phyloP scores from a whole-genome alignment of 1,139 yeast genomes.

The Nakaseomyces kungkrabaensis region DNA sequence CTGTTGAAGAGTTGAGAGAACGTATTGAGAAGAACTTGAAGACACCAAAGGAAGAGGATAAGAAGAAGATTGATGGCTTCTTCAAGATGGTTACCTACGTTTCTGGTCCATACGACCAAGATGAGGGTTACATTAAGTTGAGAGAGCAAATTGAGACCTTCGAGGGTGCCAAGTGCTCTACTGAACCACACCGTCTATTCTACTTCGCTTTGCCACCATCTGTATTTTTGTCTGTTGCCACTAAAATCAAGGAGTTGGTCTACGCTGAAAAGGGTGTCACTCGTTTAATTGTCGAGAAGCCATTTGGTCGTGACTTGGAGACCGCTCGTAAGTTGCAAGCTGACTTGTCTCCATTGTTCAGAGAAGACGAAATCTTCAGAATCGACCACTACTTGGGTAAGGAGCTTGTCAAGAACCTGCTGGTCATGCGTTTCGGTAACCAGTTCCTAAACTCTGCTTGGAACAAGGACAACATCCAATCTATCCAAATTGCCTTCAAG shows the following conservation, averaged over 20 bases:
- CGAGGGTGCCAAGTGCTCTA: conserved; percentile 40
- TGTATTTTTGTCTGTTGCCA: conserved; percentile 72
- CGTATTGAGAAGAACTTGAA: conserved; percentile 62
- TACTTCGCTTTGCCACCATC: conserved; percentile 94
- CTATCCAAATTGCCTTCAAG: conserved; percentile 83
- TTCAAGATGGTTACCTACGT: conserved; percentile 56
- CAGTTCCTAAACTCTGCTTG: conserved; percentile 75
- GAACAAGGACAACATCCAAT: conserved; percentile 69
- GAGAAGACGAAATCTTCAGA: conserved; percentile 86
- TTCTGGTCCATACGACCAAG: conserved; percentile 69
- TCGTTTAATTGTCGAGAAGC: conserved; percentile 89
- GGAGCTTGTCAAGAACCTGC: conserved; percentile 91
- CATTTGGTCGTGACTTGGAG: conserved; percentile 87
- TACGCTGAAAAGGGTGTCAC: conserved; percentile 63
- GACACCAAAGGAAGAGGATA: conserved; percentile 37
- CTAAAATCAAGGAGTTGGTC: conserved; percentile 56
- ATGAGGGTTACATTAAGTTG: conserved; percentile 59
- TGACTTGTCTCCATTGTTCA: conserved; percentile 72
- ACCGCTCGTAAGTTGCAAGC: conserved; percentile 69
- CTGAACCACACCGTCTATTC: conserved; percentile 62
- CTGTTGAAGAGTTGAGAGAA: conserved; percentile 53
- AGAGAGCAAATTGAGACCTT: conserved; percentile 45
- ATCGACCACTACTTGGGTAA: conserved; percentile 96
- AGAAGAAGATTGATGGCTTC: conserved; percentile 50
- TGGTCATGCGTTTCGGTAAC: conserved; percentile 85